Base-by-base conservation (phyloP, 345 rosid genomes). In the Nephelium lappaceum region DNA sequence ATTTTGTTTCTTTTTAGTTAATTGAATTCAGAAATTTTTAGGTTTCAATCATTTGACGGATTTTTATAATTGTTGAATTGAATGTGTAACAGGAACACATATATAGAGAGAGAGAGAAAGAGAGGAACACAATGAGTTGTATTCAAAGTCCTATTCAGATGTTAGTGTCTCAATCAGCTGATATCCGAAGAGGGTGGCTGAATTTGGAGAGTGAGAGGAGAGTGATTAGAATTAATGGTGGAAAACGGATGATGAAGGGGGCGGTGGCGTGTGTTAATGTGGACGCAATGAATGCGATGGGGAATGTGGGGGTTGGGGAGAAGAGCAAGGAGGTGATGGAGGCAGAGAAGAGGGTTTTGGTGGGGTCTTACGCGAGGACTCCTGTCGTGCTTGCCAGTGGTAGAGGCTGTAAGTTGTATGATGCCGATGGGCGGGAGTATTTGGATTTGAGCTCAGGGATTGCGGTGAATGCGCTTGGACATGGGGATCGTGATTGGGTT, bases 401-500 rank as follows among this genome's bases (percentile, higher is more conserved):
- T 15, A 88, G 86, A 53, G 93, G 97, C 21, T 93, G 98, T 81
- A 93, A 90, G 80, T 87, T 95, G 89, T 87, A 83, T 11, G 98
- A 95, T 71, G 83, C 83, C 2, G 95, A 93, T 69, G 97, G 97
- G 55, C 82, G 84, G 73, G 97, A 93, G 87, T 93, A 89, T 82
- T 79, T 95, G 84, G 98, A 95, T 76, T 77, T 90, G 82, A 83
- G 90, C 5, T 75, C 98, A 15, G 97, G 98, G 31, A 93, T 95
- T 39, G 98, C 98, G 4, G 98, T 95, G 60, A 92, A 93, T 77
- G 91, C 92, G 2, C 86, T 95, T 51, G 97, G 98, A 4, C 92
- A 93, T 76, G 91, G 92, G 1, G 97, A 95, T 81, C 88, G 91
- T 66, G 98, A 93, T 80, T 93, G 98, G 98, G 74, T 93, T 8